These are phyloP conservation scores for Isatis lusitanica DNA, from an alignment of 441 rosid species.

Conservation along the genomic window DNA sequence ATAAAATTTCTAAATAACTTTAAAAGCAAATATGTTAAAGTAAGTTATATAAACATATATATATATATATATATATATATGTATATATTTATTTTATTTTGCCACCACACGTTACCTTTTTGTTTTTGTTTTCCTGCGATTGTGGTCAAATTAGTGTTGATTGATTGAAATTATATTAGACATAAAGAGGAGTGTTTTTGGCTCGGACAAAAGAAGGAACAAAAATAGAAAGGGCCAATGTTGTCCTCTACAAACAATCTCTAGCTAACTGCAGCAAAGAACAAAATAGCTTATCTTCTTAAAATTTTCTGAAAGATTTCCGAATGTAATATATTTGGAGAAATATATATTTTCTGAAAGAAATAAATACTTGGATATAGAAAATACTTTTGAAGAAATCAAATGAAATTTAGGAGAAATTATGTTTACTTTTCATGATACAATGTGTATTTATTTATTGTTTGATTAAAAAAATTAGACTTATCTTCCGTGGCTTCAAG, in stretches of 20 bases:
- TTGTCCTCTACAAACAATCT: conserved; percentile 33
- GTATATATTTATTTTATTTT: neutral
- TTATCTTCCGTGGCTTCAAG: too few species aligned
- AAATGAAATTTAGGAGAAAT: neutral
- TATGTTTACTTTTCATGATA: neutral
- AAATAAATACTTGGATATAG: neutral
- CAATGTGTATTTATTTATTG: neutral
- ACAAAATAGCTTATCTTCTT: conserved; percentile 30
- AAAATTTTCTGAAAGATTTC: neutral
- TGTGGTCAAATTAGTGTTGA: conserved; percentile 28
- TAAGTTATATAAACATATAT: neutral
- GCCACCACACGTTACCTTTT: neutral
- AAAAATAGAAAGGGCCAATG: conserved; percentile 40
- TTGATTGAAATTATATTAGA: conserved; percentile 30
- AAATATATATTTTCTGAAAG: neutral
- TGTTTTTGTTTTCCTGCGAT: neutral
- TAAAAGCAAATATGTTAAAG: neutral
- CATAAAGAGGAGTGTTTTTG: conserved; percentile 34
- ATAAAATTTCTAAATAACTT: neutral
- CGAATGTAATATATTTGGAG: neutral
- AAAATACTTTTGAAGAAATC: neutral
- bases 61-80: too few species aligned
- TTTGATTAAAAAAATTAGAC: neutral
- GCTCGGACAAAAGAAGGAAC: conserved; percentile 35
- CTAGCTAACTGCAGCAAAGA: conserved; percentile 27